Evolutionary conservation across 306 rosid genomes (phyloP), one percentile per base, ranked within the genome.

Genomic region (Neltuma alba): DNA sequence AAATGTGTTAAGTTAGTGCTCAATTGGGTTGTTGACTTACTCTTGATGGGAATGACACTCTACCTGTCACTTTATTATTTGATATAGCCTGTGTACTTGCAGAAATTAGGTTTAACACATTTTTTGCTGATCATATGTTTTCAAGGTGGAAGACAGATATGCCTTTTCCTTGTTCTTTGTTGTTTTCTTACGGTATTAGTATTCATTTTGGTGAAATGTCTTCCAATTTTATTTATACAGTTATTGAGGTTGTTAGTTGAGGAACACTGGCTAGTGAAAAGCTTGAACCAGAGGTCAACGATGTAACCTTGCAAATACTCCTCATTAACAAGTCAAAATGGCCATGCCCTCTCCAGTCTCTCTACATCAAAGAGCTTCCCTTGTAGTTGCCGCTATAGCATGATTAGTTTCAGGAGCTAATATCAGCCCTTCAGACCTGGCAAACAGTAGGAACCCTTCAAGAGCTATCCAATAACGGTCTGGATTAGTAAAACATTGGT

Each of bases 401-500:
- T 37, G 41, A 37, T 97, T 89, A 55, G 98, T 97, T 85, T 92
- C 98, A 3, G 98, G 97, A 34, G 98, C 97, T 40, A 94, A 94
- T 84, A 91, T 94, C 82, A 94, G 74, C 72, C 98, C 98, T 86
- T 94, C 97, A 1, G 97, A 70, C 80, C 97, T 86, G 0, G 97
- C 97, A 86, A 94, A n/a, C n/a, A n/a, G n/a, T n/a, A n/a, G n/a
- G n/a, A n/a, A n/a, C n/a, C n/a, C n/a, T n/a, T n/a, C n/a, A n/a
- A n/a, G n/a, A n/a, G n/a, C n/a, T n/a, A n/a, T n/a, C 99, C 99
- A 6, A 92, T 94, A 10, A 92, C 95, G 57, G 89, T 92, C 72
- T 94, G 97, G 81, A 92, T 97, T 48, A 91, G 94, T 80, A 94
- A 78, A 77, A 94, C 97, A 88, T 94, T 97, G 55, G 91, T 92